phyloP scores from a whole-genome alignment of 805 yeast genomes.

The Saturnispora serradocipensis region DNA sequence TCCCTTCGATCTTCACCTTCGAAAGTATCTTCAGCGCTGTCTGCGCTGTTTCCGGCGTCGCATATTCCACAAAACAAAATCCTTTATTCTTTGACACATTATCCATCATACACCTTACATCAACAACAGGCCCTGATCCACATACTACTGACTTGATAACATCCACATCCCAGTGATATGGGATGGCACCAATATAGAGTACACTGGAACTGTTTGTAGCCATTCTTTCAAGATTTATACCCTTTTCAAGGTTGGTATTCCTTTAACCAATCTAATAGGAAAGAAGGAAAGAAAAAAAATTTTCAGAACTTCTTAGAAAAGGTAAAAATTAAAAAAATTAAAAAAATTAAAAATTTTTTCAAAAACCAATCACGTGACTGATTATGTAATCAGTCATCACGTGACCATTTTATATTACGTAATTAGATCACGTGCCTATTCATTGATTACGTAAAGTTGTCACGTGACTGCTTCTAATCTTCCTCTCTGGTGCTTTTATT shows the following conservation, averaged over 20 bases:
- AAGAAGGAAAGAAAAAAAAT: background rate
- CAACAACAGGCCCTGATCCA: conserved; percentile 65
- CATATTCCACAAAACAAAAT: conserved; percentile 57
- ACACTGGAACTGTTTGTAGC: conserved; percentile 29
- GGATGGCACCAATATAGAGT: conserved; percentile 53
- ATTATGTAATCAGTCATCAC: too few species aligned
- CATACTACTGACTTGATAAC: conserved; percentile 56
- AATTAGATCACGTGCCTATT: too few species aligned
- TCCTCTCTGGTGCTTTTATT: too few species aligned
- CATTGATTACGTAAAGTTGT: too few species aligned
- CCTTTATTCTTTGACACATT: conserved; percentile 54
- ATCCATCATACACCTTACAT: conserved; percentile 54
- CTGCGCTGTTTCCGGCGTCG: conserved; percentile 42
- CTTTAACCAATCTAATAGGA: background rate
- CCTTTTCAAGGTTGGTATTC: background rate
- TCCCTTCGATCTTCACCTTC: conserved; percentile 36
- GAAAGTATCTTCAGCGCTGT: conserved; percentile 37
- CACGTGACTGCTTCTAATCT: background rate
- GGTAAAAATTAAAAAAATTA: background rate
- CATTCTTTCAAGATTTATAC: conserved; percentile 2
- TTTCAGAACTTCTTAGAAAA: background rate
- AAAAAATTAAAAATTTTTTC: background rate
- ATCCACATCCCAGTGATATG: conserved; percentile 63
- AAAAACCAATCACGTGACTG: background rate
- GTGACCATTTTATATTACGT: too few species aligned